Evolutionary conservation across 148 eudicot species (phyloP).

Genomic region (Fagopyrum homotropicum): DNA sequence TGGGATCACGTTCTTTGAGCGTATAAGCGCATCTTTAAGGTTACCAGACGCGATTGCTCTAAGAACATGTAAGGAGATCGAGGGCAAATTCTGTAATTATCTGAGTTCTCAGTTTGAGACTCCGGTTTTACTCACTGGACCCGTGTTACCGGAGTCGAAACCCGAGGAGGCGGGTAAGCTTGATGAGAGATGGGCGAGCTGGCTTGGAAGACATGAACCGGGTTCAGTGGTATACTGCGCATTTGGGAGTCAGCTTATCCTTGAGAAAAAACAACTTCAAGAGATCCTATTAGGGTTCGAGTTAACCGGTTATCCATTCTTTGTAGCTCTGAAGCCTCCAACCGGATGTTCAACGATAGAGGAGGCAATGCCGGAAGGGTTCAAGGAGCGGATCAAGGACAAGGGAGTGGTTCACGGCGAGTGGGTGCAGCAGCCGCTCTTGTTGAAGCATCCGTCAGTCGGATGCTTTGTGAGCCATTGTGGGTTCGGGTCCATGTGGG

Average conservation of each 20-base stretch:
- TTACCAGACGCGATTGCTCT: conserved; percentile 39
- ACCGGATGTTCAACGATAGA: conserved; percentile 33
- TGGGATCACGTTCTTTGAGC: conserved; percentile 36
- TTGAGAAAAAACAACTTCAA: conserved; percentile 52
- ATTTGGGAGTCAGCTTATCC: conserved; percentile 58
- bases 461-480: conserved; percentile 74
- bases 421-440: conserved; percentile 48
- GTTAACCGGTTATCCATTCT: conserved; percentile 45
- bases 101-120: conserved; percentile 32
- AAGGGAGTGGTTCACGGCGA: conserved; percentile 44
- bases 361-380: conserved; percentile 64
- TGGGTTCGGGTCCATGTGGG: conserved; percentile 83
- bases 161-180: no score
- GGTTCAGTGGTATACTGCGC: conserved; percentile 49
- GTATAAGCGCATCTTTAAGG: conserved; percentile 26
- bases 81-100: conserved; percentile 39
- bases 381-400: conserved; percentile 31
- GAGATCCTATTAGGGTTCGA: conserved; percentile 57
- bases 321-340: conserved; percentile 49
- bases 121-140: conserved; percentile 42
- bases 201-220: conserved; percentile 29
- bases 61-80: conserved; percentile 28
- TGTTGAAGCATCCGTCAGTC: conserved; percentile 45
- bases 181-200: conserved; percentile 27
- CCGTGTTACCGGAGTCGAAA: conserved; percentile 28